Evolutionary conservation across 352 stramenopile species (phyloP).

Genomic region (Globisporangium polare): DNA sequence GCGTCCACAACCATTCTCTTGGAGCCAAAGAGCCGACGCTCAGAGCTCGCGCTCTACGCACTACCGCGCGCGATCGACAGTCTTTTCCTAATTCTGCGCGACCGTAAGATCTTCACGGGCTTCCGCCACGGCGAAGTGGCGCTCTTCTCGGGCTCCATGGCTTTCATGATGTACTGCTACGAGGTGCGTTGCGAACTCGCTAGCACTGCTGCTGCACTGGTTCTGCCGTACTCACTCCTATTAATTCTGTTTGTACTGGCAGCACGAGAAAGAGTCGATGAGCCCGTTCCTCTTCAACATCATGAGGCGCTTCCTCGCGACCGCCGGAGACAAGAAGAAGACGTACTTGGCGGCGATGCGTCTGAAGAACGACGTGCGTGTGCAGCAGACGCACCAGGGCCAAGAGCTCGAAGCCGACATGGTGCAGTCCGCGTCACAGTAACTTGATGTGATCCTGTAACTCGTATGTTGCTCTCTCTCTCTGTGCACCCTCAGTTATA

Average conservation of each 20-base stretch:
- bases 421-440: neutral
- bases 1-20: slow-evolving; percentile 69
- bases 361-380: slow-evolving; percentile 7
- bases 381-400: neutral
- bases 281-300: slow-evolving; percentile 58
- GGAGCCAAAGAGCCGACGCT: slow-evolving; percentile 77
- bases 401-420: neutral
- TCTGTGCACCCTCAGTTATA: no score
- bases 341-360: slow-evolving; percentile 34
- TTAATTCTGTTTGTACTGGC: neutral
- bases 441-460: neutral
- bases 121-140: slow-evolving; percentile 66
- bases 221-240: slow-evolving; percentile 5
- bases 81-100: slow-evolving; percentile 70
- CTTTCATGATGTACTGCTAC: slow-evolving; percentile 82
- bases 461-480: no score
- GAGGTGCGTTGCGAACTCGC: slow-evolving; percentile 36
- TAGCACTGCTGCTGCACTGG: neutral
- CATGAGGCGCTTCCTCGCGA: slow-evolving; percentile 74
- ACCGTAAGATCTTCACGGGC: slow-evolving; percentile 63
- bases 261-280: slow-evolving; percentile 70
- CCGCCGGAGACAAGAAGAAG: slow-evolving; percentile 66
- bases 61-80: slow-evolving; percentile 73
- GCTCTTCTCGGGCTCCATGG: slow-evolving; percentile 76
- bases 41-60: slow-evolving; percentile 81